A percentile compares a stretch with the other conserved stretches of the same genome.
phyloP scores from a whole-genome alignment of 2,329 filamentous ascomycete species.

The Trichophyton schoenleinii region DNA sequence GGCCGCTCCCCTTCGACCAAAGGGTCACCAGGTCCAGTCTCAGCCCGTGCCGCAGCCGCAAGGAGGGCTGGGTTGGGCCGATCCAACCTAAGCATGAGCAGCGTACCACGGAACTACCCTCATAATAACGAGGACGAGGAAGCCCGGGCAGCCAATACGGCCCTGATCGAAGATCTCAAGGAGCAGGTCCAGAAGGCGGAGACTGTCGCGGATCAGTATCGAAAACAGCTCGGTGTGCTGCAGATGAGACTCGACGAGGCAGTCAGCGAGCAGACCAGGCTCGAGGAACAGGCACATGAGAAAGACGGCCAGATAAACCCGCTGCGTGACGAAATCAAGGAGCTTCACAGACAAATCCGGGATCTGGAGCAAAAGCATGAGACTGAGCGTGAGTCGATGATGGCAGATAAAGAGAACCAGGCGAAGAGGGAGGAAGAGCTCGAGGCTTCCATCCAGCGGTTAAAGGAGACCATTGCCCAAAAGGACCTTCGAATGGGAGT shows the following conservation, averaged over 20 bases:
- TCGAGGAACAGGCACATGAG: conserved; percentile 82
- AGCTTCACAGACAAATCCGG: conserved; percentile 67
- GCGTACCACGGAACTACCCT: conserved; percentile 33
- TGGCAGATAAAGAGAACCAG: conserved; percentile 86
- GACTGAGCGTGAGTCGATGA: conserved; percentile 70
- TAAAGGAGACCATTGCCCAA: conserved; percentile 80
- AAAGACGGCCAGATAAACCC: conserved; percentile 70
- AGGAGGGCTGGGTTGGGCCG: conserved; percentile 41
- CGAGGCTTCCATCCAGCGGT: conserved; percentile 73
- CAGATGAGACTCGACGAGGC: conserved; percentile 80
- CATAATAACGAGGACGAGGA: conserved; percentile 49
- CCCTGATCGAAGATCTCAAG: conserved; percentile 71
- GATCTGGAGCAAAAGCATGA: conserved; percentile 92
- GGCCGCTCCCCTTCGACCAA: conserved; percentile 55
- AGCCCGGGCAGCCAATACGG: conserved; percentile 64
- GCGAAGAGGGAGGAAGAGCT: conserved; percentile 76
- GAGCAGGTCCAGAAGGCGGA: conserved; percentile 73
- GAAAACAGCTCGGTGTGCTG: conserved; percentile 73
- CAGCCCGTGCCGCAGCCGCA: conserved; percentile 55
- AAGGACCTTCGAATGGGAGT: conserved; percentile 46
- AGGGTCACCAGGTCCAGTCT: conserved; percentile 43
- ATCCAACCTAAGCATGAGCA: conserved; percentile 33
- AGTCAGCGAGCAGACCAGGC: conserved; percentile 63
- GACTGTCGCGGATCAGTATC: conserved; percentile 60
- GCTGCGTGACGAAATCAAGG: conserved; percentile 72